Evolutionary conservation across 2,329 filamentous ascomycete species (phyloP), one percentile per base, ranked within the genome.

Genomic region (Proliferodiscus dingleyae): DNA sequence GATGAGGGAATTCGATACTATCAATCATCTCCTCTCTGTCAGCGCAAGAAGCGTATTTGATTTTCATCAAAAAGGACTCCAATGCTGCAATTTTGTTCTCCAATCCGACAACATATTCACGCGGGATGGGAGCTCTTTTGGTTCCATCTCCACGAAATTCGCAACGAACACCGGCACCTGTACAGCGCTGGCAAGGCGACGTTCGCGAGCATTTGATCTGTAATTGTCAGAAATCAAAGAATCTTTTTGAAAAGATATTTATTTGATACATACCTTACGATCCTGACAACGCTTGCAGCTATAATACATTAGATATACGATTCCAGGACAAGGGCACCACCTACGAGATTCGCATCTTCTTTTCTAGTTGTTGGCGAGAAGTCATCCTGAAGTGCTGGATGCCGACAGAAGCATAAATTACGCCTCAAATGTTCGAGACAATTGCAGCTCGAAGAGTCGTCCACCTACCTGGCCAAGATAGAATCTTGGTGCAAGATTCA

Each of bases 181-280:
- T 40, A 21, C 47, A 47, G 30, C 44, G 38, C 19, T 43, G 47
- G 15, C 47, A 50, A 10, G 47, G 47, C 28, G 44, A 43, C 13
- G 33, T 50, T 40, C 40, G 40, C 22, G 47, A 50, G 30, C 47
- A 50, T 29, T 50, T 50, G 8, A 50, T 50, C 47, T 49, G 13
- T 6, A 26, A 11, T 11, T 3, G 9, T 19, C 6, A 42, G 15
- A 9, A 42, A 18, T 19, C 43, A 8, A 11, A 26, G 24, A 26
- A 26, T 11, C 24, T 26, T n/a, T n/a, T n/a, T n/a, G n/a, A n/a
- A n/a, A n/a, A n/a, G n/a, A n/a, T n/a, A n/a, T n/a, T n/a, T n/a
- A n/a, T n/a, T n/a, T n/a, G n/a, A n/a, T n/a, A n/a, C n/a, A n/a
- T 38, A 49, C 47, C 37, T 50, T 50, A 36, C 47, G 47, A 37